Evolutionary conservation across 2,329 filamentous ascomycete genomes (phyloP).

Genomic region (Ophiocordyceps unilateralis): DNA sequence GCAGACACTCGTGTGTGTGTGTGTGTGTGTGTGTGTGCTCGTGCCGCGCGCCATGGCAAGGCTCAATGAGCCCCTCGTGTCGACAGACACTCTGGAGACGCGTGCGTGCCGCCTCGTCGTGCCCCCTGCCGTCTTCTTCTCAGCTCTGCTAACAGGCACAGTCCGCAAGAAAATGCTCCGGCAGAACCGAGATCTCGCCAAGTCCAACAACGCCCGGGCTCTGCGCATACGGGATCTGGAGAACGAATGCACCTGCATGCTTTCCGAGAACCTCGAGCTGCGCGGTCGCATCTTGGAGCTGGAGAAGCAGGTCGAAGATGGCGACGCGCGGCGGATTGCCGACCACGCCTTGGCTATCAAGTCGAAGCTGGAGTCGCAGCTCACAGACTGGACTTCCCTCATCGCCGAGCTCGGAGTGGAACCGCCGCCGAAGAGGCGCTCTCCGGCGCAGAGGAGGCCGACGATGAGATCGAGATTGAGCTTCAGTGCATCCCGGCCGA

Average conservation of each 20-base stretch:
- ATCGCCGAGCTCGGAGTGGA: constrained; percentile 48
- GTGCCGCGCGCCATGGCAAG: constrained; percentile 51
- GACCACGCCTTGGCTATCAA: constrained; percentile 55
- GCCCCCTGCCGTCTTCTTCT: neutral
- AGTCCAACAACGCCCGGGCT: constrained; percentile 61
- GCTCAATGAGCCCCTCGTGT: constrained; percentile 56
- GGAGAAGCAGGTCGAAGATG: constrained; percentile 48
- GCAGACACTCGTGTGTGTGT: no score
- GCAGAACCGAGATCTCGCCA: constrained; percentile 71
- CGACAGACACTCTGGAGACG: constrained; percentile 53
- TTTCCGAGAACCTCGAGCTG: constrained; percentile 65
- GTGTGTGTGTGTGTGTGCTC: no score
- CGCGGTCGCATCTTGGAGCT: constrained; percentile 53
- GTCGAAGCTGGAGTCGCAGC: constrained; percentile 51
- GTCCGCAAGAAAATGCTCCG: constrained; percentile 65
- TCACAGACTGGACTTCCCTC: constrained; percentile 51
- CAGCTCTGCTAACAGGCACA: constrained; percentile 15
- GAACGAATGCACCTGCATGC: constrained; percentile 54
- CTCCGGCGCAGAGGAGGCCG: constrained; percentile 20
- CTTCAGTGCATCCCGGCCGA: constrained; percentile 20
- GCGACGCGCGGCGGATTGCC: constrained; percentile 38
- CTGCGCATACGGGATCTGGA: constrained; percentile 62
- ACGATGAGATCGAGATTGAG: constrained; percentile 23
- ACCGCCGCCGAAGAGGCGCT: constrained; percentile 33
- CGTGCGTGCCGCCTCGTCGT: constrained; percentile 32